phyloP scores from a whole-genome alignment of 371 early-diverging fungal genomes.

The Mortierella sp. region DNA sequence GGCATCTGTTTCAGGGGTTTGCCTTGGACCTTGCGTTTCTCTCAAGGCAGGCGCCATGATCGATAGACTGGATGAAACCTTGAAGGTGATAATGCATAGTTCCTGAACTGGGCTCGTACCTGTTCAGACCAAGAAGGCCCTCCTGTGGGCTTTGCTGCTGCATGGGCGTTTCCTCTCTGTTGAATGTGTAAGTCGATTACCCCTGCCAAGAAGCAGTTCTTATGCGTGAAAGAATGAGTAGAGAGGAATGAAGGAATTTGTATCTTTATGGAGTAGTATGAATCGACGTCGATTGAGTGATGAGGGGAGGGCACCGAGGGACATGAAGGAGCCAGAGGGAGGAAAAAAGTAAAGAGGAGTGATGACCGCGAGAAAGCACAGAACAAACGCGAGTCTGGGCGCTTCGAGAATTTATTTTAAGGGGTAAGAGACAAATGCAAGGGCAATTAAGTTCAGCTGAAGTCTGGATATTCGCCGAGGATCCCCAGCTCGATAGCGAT shows the following conservation, averaged over 20 bases:
- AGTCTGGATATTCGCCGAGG: constrained; percentile 6
- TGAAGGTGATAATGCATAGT: not conserved
- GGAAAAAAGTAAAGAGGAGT: not conserved
- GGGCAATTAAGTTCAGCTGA: not conserved
- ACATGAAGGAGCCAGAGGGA: constrained; percentile 17
- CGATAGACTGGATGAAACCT: no score
- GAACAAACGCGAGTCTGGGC: constrained; percentile 1
- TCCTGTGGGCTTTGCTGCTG: constrained; percentile 33
- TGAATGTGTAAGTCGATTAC: not conserved
- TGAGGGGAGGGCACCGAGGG: constrained; percentile 10
- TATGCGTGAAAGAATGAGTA: not conserved
- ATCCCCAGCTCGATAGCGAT: constrained; percentile 22
- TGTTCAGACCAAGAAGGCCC: constrained; percentile 45
- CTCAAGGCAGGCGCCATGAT: no score
- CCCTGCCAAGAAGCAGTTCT: not conserved
- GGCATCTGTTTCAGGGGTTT: no score
- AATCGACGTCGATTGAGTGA: not conserved
- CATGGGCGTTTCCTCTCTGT: not conserved
- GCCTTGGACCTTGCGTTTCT: no score
- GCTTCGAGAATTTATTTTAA: not conserved
- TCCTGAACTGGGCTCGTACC: no score
- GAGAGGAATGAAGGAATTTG: not conserved
- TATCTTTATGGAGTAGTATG: not conserved
- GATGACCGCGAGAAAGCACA: not conserved
- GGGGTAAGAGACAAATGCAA: not conserved